phyloP scores from a whole-genome alignment of 2,329 filamentous ascomycete species.

The Cercospora berteroae region DNA sequence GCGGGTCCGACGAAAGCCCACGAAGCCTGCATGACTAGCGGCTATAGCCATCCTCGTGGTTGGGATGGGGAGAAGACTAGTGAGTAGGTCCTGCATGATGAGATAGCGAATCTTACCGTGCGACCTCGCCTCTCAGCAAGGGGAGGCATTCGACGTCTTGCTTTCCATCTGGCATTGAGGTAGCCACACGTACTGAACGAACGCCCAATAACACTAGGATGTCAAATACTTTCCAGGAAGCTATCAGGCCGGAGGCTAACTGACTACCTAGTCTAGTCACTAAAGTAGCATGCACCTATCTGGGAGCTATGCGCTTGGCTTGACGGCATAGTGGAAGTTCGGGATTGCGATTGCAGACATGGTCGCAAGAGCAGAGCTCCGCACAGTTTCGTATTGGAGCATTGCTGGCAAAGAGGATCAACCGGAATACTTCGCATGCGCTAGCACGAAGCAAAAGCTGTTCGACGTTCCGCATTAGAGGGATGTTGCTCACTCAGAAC shows the following conservation, averaged over 20 bases:
- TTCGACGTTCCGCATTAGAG: neutral
- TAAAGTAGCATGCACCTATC: neutral
- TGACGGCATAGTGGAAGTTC: neutral
- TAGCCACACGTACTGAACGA: neutral
- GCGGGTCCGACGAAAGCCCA: slow-evolving; percentile 2
- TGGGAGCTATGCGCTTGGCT: neutral
- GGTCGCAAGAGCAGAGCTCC: neutral
- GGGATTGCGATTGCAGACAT: neutral
- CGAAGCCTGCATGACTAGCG: slow-evolving; percentile 6
- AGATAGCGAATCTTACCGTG: neutral
- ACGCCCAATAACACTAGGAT: neutral
- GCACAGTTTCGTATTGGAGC: neutral
- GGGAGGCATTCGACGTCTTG: neutral
- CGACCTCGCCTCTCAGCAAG: neutral
- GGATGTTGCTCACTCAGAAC: neutral
- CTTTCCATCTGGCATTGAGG: neutral
- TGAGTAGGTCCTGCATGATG: slow-evolving; percentile 6
- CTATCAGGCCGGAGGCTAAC: neutral
- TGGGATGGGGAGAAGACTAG: slow-evolving; percentile 3
- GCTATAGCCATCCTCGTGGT: neutral
- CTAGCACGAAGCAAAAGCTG: neutral
- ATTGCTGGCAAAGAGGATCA: neutral
- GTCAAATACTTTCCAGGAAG: neutral
- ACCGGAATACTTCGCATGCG: neutral
- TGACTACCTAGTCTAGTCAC: neutral